These are phyloP conservation scores for Paraphaeosphaeria sporulosa DNA, from an alignment of 2,329 filamentous ascomycete species.

Conservation along the genomic window DNA sequence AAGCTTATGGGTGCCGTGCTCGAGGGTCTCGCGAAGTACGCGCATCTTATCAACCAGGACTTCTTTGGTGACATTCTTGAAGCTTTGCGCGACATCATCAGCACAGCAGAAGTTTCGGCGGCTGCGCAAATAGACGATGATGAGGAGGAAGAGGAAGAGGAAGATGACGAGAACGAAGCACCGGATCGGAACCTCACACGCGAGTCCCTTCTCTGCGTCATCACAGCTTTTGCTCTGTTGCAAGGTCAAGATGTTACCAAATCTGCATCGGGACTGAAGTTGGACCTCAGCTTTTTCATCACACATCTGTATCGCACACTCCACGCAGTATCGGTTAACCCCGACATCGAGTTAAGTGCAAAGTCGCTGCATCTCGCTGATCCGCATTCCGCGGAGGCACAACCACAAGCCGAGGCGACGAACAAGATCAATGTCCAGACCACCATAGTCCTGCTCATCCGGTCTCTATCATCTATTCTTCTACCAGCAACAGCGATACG, in stretches of 20 bases:
- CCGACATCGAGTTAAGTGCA: slow-evolving; percentile 83
- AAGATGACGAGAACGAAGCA: slow-evolving; percentile 57
- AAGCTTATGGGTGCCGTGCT: slow-evolving; percentile 96
- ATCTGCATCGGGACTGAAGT: slow-evolving; percentile 78
- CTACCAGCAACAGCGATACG: slow-evolving; percentile 77
- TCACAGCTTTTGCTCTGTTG: slow-evolving; percentile 95
- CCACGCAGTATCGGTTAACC: slow-evolving; percentile 77
- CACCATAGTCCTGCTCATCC: slow-evolving; percentile 88
- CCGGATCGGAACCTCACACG: slow-evolving; percentile 74
- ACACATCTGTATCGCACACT: slow-evolving; percentile 90
- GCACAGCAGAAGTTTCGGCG: slow-evolving; percentile 66
- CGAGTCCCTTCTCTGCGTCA: slow-evolving; percentile 90
- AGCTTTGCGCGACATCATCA: slow-evolving; percentile 90
- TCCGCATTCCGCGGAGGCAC: slow-evolving; percentile 59
- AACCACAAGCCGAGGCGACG: slow-evolving; percentile 49
- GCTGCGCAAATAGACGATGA: slow-evolving; percentile 55
- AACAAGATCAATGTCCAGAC: slow-evolving; percentile 94
- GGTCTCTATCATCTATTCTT: slow-evolving; percentile 82
- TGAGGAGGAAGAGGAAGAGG: slow-evolving; percentile 59
- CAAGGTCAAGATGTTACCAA: slow-evolving; percentile 92
- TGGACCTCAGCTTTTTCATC: slow-evolving; percentile 95
- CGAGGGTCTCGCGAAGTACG: slow-evolving; percentile 91
- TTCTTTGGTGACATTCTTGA: slow-evolving; percentile 98
- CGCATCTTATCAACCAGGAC: slow-evolving; percentile 97
- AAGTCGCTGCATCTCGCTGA: slow-evolving; percentile 77